Evolutionary conservation across 176 grass and related monocot species (phyloP).

Genomic region (Tillandsia fasciculata): DNA sequence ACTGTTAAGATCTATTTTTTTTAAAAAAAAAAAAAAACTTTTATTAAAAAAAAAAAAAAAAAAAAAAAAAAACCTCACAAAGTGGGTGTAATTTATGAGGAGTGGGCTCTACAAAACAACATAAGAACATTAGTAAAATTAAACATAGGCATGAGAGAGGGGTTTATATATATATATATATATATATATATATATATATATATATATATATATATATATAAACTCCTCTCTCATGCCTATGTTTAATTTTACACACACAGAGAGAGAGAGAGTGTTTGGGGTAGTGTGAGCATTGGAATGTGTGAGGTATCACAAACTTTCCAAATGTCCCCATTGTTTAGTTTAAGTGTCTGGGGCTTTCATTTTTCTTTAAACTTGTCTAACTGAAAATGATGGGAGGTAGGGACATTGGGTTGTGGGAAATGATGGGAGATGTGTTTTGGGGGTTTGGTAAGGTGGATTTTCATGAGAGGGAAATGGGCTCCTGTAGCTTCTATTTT

Average conservation of each 20-base stretch:
- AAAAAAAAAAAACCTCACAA: not conserved
- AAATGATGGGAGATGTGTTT: slow-evolving; percentile 32
- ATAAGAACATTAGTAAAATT: not conserved
- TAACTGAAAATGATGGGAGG: slow-evolving; percentile 47
- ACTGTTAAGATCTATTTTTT: slow-evolving; percentile 2
- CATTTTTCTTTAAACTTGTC: slow-evolving; percentile 26
- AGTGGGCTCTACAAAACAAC: not conserved
- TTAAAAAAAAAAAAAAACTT: slow-evolving; percentile 9
- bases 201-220: too few species aligned
- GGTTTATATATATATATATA: not conserved
- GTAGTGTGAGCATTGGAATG: slow-evolving; percentile 61
- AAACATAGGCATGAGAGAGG: not conserved
- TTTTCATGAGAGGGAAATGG: slow-evolving; percentile 12
- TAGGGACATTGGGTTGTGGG: slow-evolving; percentile 32
- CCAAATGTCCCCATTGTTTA: slow-evolving; percentile 2
- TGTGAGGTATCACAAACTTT: slow-evolving; percentile 36
- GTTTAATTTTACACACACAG: too few species aligned
- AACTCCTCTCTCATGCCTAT: too few species aligned
- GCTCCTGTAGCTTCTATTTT: not conserved
- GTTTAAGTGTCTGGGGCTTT: not conserved
- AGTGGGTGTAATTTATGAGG: not conserved
- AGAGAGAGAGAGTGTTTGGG: slow-evolving; percentile 15
- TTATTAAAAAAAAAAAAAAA: not conserved
- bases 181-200: too few species aligned
- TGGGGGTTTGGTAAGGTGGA: slow-evolving; percentile 20